These are phyloP conservation scores for Hymenoscyphus repandus DNA, from an alignment of 2,329 filamentous ascomycete species.

Conservation along the genomic window DNA sequence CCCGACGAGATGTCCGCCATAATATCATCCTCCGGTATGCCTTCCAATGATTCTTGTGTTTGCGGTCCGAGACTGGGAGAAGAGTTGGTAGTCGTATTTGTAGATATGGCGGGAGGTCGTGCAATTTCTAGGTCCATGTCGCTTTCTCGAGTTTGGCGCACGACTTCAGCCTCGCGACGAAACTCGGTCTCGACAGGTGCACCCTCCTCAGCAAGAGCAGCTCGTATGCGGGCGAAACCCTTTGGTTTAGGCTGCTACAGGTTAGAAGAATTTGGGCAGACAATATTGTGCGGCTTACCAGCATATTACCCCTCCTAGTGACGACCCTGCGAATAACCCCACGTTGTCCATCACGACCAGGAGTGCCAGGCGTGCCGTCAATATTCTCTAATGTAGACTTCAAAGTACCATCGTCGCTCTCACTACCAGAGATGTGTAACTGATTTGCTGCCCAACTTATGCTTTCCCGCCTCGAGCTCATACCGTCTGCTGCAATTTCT, in stretches of 20 bases:
- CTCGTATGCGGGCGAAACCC: slow-evolving; percentile 87
- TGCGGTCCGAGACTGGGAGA: slow-evolving; percentile 62
- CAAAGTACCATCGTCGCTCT: slow-evolving; percentile 65
- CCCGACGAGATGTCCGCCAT: slow-evolving; percentile 48
- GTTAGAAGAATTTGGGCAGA: slow-evolving; percentile 27
- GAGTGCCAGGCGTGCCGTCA: slow-evolving; percentile 38
- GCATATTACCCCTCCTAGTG: slow-evolving; percentile 78
- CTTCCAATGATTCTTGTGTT: slow-evolving; percentile 59
- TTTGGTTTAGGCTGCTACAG: slow-evolving; percentile 79
- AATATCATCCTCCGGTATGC: slow-evolving; percentile 64
- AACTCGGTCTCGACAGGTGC: slow-evolving; percentile 85
- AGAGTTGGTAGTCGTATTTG: slow-evolving; percentile 55
- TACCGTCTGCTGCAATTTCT: slow-evolving; percentile 41
- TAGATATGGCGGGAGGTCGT: slow-evolving; percentile 40
- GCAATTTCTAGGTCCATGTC: slow-evolving; percentile 59
- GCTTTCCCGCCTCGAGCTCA: slow-evolving; percentile 70
- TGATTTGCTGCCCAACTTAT: slow-evolving; percentile 88
- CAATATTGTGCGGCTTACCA: slow-evolving; percentile 52
- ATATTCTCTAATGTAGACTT: slow-evolving; percentile 36
- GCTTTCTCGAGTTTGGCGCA: slow-evolving; percentile 89
- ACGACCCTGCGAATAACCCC: slow-evolving; percentile 79
- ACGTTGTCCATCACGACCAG: slow-evolving; percentile 53
- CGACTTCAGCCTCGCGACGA: slow-evolving; percentile 87
- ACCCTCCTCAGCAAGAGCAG: slow-evolving; percentile 81
- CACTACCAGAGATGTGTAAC: slow-evolving; percentile 74